These are phyloP conservation scores for Dendryphion nanum DNA, from an alignment of 2,329 filamentous ascomycete genomes.

Conservation along the genomic window DNA sequence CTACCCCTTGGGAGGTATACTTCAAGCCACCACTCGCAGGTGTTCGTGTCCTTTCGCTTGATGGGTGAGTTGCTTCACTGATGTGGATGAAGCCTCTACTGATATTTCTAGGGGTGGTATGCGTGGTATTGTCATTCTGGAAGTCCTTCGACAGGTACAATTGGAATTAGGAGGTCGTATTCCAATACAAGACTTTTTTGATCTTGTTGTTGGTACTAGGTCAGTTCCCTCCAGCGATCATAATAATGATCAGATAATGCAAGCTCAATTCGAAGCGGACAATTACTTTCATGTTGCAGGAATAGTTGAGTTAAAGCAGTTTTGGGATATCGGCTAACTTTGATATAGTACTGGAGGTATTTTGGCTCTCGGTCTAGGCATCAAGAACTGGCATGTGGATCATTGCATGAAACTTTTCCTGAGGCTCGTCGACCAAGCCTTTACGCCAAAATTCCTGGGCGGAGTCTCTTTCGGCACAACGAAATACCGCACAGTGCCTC, in stretches of 20 bases:
- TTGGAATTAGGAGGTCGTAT: slow-evolving; percentile 38
- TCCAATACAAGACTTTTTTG: slow-evolving; percentile 47
- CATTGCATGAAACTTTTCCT: slow-evolving; percentile 42
- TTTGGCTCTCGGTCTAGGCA: slow-evolving; percentile 43
- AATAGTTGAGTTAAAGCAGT: too few species aligned
- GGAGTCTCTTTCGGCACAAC: slow-evolving; percentile 14
- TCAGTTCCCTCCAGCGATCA: slow-evolving; percentile 3
- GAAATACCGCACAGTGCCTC: slow-evolving; percentile 34
- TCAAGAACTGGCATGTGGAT: slow-evolving; percentile 40
- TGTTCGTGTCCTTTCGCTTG: slow-evolving; percentile 41
- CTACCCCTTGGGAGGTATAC: slow-evolving; percentile 16
- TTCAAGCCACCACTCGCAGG: slow-evolving; percentile 39
- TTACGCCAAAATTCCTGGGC: slow-evolving; percentile 35
- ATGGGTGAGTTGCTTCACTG: slow-evolving; percentile 33
- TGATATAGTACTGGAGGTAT: slow-evolving; percentile 43
- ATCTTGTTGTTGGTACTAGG: slow-evolving; percentile 40
- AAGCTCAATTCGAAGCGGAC: too few species aligned
- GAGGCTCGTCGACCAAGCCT: slow-evolving; percentile 41
- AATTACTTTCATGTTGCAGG: too few species aligned
- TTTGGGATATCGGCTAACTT: not conserved
- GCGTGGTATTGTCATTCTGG: slow-evolving; percentile 46
- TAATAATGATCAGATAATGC: not conserved
- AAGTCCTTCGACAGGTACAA: slow-evolving; percentile 44
- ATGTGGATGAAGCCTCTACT: not conserved
- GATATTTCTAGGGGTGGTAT: slow-evolving; percentile 42